Percentiles rank a stretch among this genome's conserved stretches.
These are phyloP conservation scores for Nadsonia fulvescens DNA, from an alignment of 805 yeast genomes.

Conservation along the genomic window DNA sequence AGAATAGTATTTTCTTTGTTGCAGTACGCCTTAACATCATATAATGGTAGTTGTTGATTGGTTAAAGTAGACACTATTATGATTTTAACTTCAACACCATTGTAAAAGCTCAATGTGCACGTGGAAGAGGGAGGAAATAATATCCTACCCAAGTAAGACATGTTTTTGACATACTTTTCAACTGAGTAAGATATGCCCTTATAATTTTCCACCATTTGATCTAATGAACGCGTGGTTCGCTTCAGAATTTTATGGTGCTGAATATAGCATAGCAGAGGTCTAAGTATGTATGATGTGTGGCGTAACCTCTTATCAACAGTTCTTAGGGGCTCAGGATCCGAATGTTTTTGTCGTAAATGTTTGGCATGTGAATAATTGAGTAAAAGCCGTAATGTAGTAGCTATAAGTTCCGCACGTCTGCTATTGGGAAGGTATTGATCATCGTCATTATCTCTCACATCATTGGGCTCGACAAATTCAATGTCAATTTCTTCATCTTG, in stretches of 20 bases:
- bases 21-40: constrained; percentile 8
- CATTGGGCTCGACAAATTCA: constrained; percentile 31
- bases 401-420: constrained; percentile 35
- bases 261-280: constrained; percentile 19
- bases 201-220: constrained; percentile 11
- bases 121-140: constrained; percentile 11
- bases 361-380: constrained; percentile 38
- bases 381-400: constrained; percentile 37
- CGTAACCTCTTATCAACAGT: constrained; percentile 3
- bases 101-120: constrained; percentile 5
- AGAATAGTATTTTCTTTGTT: constrained; percentile 6
- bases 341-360: constrained; percentile 21
- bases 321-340: constrained; percentile 7
- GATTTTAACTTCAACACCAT: constrained; percentile 8
- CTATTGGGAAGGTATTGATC: constrained; percentile 19
- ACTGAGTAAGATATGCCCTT: constrained; percentile 7
- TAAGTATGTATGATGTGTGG: constrained; percentile 11
- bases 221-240: constrained; percentile 10
- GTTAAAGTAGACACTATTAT: constrained; percentile 12
- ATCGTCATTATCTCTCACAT: constrained; percentile 23
- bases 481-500: constrained; percentile 49
- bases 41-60: constrained; percentile 11
- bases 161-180: constrained; percentile 5
- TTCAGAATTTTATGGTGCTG: constrained; percentile 12
- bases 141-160: constrained; percentile 10